Evolutionary conservation across 2,329 filamentous ascomycete genomes (phyloP).

Genomic region (Neofusicoccum parvum): DNA sequence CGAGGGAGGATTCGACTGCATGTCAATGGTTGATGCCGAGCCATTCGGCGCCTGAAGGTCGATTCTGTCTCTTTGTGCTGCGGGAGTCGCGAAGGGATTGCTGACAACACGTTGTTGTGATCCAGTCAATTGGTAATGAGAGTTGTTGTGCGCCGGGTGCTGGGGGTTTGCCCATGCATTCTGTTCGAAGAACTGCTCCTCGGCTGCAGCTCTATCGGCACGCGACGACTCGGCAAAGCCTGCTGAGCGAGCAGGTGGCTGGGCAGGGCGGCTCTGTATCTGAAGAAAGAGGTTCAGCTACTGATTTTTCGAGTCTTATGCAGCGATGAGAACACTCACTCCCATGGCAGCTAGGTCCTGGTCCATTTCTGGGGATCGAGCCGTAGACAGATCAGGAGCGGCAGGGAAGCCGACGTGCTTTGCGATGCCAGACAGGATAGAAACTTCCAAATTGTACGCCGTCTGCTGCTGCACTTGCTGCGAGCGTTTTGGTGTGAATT

Average conservation of each 20-base stretch:
- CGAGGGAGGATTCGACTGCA: slow-evolving; percentile 42
- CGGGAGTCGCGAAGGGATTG: slow-evolving; percentile 31
- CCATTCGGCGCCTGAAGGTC: slow-evolving; percentile 40
- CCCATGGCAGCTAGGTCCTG: slow-evolving; percentile 88
- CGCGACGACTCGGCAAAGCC: slow-evolving; percentile 37
- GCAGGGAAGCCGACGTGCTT: slow-evolving; percentile 97
- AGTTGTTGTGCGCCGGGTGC: slow-evolving; percentile 41
- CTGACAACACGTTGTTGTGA: slow-evolving; percentile 18
- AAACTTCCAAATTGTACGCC: slow-evolving; percentile 94
- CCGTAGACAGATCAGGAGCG: slow-evolving; percentile 79
- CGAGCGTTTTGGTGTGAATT: slow-evolving; percentile 74
- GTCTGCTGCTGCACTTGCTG: slow-evolving; percentile 83
- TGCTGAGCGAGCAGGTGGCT: neutral
- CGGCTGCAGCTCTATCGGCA: slow-evolving; percentile 62
- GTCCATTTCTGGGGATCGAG: slow-evolving; percentile 73
- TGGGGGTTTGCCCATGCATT: slow-evolving; percentile 93
- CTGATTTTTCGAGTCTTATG: neutral
- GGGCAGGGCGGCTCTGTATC: neutral
- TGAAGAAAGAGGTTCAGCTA: slow-evolving; percentile 10
- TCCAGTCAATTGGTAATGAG: slow-evolving; percentile 32
- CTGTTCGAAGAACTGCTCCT: slow-evolving; percentile 85
- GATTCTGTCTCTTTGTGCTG: slow-evolving; percentile 38
- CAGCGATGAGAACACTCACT: slow-evolving; percentile 57
- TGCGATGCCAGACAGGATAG: slow-evolving; percentile 83
- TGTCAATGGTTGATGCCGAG: slow-evolving; percentile 43